Base-by-base conservation (phyloP, 2,329 filamentous ascomycete genomes). In the Penicillium sp. region DNA sequence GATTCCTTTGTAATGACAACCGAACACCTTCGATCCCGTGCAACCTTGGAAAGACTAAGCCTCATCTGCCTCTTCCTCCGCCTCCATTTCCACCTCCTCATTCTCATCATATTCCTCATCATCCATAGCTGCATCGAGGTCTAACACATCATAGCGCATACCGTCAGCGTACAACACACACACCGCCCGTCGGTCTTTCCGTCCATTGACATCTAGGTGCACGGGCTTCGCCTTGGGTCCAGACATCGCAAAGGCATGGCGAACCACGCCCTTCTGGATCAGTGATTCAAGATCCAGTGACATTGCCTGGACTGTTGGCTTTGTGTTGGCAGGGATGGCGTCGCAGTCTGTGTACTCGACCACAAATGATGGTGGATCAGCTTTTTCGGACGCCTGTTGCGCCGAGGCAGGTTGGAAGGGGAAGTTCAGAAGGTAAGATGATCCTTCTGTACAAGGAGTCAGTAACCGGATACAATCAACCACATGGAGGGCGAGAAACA, bases 91-190 rank as follows among this genome's bases (percentile, higher is more conserved):
- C 7, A 54, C 56, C 6, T 65, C 62, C 1, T 59, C 61, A 18
- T 60, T 66, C 23, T 65, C 63, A 6, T 62, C 63, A 15, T 59
- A 66, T 9, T 66, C 61, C 29, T 56, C 38, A 40, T 15, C 27
- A 12, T 40, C 66, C 41, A 61, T 64, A 33, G 67, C 70, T 54
- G 74, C 69, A 60, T 76, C 80, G 55, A 84, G 59, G 64, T 83
- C 80, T 50, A 82, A 66, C 12, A 83, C 75, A 42, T 76, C 72
- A 64, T 81, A 83, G 51, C 78, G 74, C 60, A 77, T 71, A 31
- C 70, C 66, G 60, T 80, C 76, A 25, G 76, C 72, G 39, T 79
- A 81, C 52, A 83, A 61, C 25, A 83, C 76, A 45, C 80, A 75
- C 18, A 80, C 70, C 3, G 78, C 75, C 50, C 78, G 66, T 54